Base-by-base conservation (phyloP, 352 stramenopile species). In the Phytophthora constricta region DNA sequence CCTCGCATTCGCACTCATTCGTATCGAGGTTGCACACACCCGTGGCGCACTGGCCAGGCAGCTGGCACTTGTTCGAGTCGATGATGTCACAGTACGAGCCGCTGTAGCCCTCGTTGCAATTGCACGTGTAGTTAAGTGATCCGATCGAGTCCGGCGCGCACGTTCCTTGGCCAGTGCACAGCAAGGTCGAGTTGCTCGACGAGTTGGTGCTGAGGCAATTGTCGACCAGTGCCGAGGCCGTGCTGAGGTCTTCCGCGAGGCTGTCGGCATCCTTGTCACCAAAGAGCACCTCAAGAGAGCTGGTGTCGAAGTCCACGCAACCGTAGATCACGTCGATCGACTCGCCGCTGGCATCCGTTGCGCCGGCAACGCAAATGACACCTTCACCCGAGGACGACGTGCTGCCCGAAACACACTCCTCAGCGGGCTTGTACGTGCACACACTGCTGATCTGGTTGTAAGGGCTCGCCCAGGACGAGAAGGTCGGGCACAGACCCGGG, bases 401-500 rank as follows among this genome's bases (percentile, higher is more conserved):
- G 57, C 64, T 88, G 34, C 80, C 64, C 47, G 56, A 72, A 9
- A 80, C 74, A 31, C 85, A 93, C 61, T 93, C 82, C 46, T 89
- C 82, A 3, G 79, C 85, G 9, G 84, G 79, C 22, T 83, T 89
- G 77, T 90, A 91, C 22, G 83, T 90, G 66, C 85, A 93, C 23
- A 92, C 80, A 43, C 83, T 90, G 71, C 81, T 88, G 72, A 93
- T 89, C 52, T 81, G 68, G 68, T 89, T 89, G 74, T 90, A 91
- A 39, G 81, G 77, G 48, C 73, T 72, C 58, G 45, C 58, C 85
- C 83, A 92, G 14, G 81, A 89, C 62, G 80, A 79, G 65, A 93
- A 92, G 34, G 77, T 86, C 14, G 85, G 83, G 57, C 85, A 92
- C 55, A 90, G 70, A 41, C 83, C 85, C 5, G 77, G 67, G 51